Conservation (phyloP, 345 rosid species). For the Corchorus olitorius region DNA sequence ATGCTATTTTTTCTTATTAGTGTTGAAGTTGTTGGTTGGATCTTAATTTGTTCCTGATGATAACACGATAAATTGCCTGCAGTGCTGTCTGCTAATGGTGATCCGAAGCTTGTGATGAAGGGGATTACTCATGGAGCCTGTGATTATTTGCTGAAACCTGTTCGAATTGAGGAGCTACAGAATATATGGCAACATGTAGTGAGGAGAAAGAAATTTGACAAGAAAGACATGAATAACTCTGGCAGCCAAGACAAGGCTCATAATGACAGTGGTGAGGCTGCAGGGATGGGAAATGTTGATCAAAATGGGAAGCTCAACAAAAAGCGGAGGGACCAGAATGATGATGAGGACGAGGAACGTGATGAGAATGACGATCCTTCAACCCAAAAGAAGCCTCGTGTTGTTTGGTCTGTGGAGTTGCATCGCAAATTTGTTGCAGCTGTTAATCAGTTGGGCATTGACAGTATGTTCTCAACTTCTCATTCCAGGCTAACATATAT, state of each 20-base stretch:
- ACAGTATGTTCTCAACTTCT: conserved; percentile 54
- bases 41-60: background rate
- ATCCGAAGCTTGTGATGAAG: conserved; percentile 81
- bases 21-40: background rate
- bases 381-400: conserved; percentile 78
- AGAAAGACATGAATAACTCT: conserved; percentile 40
- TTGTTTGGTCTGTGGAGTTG: conserved; percentile 80
- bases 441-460: conserved; percentile 77
- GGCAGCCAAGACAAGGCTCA: conserved; percentile 40
- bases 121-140: conserved; percentile 96
- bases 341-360: conserved; percentile 66
- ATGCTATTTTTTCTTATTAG: background rate
- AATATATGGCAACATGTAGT: conserved; percentile 98
- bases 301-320: conserved; percentile 55
- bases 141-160: conserved; percentile 90
- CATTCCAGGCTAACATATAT: conserved; percentile 1
- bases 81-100: conserved; percentile 92
- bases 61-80: conserved; percentile 17
- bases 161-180: conserved; percentile 82
- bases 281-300: conserved; percentile 44
- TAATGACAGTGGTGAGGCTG: conserved; percentile 34
- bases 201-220: conserved; percentile 54
- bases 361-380: conserved; percentile 68
- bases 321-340: conserved; percentile 78
- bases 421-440: conserved; percentile 77